Evolutionary conservation across 1,139 yeast species (phyloP), one percentile per base, ranked within the genome.

Genomic region (Blastobotrys petasosporus): DNA sequence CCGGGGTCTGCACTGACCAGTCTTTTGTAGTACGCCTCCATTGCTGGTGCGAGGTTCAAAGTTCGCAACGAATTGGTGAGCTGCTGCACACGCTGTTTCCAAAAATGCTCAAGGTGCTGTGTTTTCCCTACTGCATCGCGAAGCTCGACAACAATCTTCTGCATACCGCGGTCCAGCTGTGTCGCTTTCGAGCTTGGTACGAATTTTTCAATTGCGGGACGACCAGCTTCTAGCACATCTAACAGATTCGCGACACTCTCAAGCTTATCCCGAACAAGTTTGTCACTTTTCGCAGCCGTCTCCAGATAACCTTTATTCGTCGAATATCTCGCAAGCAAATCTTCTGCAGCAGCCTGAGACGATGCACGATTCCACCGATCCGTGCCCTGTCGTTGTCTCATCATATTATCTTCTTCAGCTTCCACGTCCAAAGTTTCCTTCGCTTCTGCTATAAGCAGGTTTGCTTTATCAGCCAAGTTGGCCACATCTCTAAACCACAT

Each of bases 271-370:
- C 65, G 57, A 0, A 84, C 74, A 2, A 70, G 60, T 2, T 63
- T 64, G 61, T 88, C 95, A 2, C 94, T 85, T 2, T 66, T 59
- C 31, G 68, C 67, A 1, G 95, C 94, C 51, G 80, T 79, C 2
- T 58, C 56, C 15, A 84, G 61, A 57, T 82, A 84, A 3, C 61
- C 63, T 32, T 67, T 67, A 63, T 80, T 68, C 29, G 71, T 72
- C 4, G 62, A 58, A 2, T 80, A 62, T 42, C 73, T 73, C 1
- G 62, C 63, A 50, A 67, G 57, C 2, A 75, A 63, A 0, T 64
- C 66, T 2, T 43, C 45, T 12, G 55, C 62, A 1, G 59, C 58
- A 39, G 47, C 51, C 2, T 57, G 49, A 2, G 65, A 52, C 34
- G 59, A 44, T 13, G 53, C 45, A 17, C 61, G 48, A 34, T 51